These are phyloP conservation scores for Umbelopsis sp. DNA, from an alignment of 192 early-diverging fungal genomes.

Conservation along the genomic window DNA sequence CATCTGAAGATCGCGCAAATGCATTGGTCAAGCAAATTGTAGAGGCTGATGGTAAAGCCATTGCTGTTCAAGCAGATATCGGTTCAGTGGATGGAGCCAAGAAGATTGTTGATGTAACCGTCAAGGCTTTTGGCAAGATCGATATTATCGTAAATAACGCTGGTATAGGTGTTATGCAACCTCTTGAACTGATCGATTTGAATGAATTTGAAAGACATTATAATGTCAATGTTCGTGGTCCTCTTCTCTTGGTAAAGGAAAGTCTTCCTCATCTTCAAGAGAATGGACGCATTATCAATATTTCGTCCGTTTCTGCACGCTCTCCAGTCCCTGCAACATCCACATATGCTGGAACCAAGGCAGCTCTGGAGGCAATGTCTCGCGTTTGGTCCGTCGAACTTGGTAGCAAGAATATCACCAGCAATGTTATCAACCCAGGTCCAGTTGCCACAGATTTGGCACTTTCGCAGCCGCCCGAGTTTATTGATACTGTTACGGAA, in stretches of 20 bases:
- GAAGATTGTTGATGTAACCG: constrained; percentile 20
- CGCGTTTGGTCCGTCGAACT: constrained; percentile 66
- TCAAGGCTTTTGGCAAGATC: too few relatives aligned
- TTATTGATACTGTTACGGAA: constrained; percentile 28
- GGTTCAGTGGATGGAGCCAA: background rate
- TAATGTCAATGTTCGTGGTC: constrained; percentile 37
- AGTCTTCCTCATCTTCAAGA: constrained; percentile 35
- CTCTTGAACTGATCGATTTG: constrained; percentile 13
- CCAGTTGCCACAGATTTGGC: constrained; percentile 81
- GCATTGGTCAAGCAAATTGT: background rate
- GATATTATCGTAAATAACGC: constrained; percentile 48
- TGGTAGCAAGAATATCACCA: constrained; percentile 62
- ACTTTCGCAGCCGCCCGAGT: constrained; percentile 48
- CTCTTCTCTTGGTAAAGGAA: constrained; percentile 38
- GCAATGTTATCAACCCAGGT: constrained; percentile 81
- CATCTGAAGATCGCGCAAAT: background rate
- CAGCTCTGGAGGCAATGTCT: constrained; percentile 15
- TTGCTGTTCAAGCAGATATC: constrained; percentile 16
- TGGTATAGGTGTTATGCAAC: constrained; percentile 15
- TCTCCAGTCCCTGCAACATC: background rate
- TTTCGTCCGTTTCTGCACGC: constrained; percentile 19
- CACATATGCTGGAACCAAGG: constrained; percentile 23
- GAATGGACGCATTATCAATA: constrained; percentile 43
- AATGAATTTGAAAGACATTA: constrained; percentile 32
- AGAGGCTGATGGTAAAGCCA: background rate